phyloP scores from a whole-genome alignment of 2,329 filamentous ascomycete genomes.

The Xylaria sp. region DNA sequence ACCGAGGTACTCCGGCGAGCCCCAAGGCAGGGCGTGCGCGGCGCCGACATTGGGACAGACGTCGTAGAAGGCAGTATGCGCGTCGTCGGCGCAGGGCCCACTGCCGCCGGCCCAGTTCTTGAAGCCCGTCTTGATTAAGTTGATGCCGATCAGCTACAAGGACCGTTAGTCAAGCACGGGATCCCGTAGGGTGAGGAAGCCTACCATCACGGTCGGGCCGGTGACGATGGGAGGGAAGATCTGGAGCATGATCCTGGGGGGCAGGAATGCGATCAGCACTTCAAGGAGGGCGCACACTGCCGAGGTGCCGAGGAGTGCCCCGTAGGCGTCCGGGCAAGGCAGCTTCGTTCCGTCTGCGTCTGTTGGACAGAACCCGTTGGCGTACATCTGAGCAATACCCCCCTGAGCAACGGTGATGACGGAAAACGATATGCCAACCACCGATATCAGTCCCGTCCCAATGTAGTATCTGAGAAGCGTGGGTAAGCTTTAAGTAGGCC shows the following conservation, averaged over 20 bases:
- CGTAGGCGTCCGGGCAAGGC: constrained; percentile 77
- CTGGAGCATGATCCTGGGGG: constrained; percentile 67
- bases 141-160: constrained; percentile 68
- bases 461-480: constrained; percentile 64
- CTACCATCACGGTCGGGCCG: constrained; percentile 65
- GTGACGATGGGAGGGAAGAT: constrained; percentile 82
- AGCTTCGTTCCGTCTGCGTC: constrained; percentile 65
- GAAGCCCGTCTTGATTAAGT: constrained; percentile 72
- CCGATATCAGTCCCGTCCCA: constrained; percentile 79
- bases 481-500: not conserved
- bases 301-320: constrained; percentile 72
- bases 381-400: constrained; percentile 77
- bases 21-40: constrained; percentile 76
- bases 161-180: constrained; percentile 33
- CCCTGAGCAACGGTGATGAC: constrained; percentile 75
- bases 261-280: constrained; percentile 74
- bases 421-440: constrained; percentile 77
- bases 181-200: not conserved
- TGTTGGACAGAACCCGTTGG: constrained; percentile 66
- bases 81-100: constrained; percentile 58
- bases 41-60: constrained; percentile 69
- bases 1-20: constrained; percentile 75
- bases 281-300: constrained; percentile 69
- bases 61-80: constrained; percentile 57
- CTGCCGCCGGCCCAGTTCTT: constrained; percentile 78